Evolutionary conservation across 371 early-diverging fungal genomes (phyloP).

Genomic region (Catenaria anguillulae): DNA sequence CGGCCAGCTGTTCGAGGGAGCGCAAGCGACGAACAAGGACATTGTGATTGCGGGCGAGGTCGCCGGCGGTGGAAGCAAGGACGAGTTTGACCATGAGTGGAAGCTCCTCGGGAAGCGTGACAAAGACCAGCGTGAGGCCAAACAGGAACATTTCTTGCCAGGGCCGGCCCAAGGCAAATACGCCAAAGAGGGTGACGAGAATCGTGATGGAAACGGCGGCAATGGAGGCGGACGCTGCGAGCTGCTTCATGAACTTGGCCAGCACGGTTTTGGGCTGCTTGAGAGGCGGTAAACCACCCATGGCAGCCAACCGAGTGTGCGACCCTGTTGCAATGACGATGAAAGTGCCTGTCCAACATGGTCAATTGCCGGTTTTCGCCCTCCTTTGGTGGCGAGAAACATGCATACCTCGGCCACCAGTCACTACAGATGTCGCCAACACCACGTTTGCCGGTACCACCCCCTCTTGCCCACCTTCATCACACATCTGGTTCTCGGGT

Average conservation of each 20-base stretch:
- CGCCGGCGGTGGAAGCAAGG: conserved; percentile 25
- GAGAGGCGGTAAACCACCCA: neutral
- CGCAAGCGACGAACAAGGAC: conserved; percentile 37
- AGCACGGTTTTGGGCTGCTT: neutral
- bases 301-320: conserved; percentile 24
- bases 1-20: conserved; percentile 37
- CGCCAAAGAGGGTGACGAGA: conserved; percentile 6
- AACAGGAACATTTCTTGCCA: conserved; percentile 17
- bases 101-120: conserved; percentile 39
- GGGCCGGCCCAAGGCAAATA: conserved; percentile 11
- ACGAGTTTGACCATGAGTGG: conserved; percentile 33
- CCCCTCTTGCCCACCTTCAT: conserved; percentile 7
- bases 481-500: conserved; percentile 12
- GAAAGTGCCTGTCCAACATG: conserved; percentile 31
- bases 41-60: conserved; percentile 14
- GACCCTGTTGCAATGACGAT: conserved; percentile 33
- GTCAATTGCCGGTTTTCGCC: conserved; percentile 32
- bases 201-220: conserved; percentile 4
- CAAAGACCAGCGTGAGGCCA: conserved; percentile 24
- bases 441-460: neutral
- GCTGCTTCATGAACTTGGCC: neutral
- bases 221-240: neutral
- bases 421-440: conserved; percentile 16
- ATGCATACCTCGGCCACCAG: conserved; percentile 20
- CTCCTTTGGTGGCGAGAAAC: conserved; percentile 36